Percentiles rank a stretch among this genome's conserved stretches.
phyloP scores from a whole-genome alignment of 2,329 filamentous ascomycete genomes.

The Alternaria alternata region DNA sequence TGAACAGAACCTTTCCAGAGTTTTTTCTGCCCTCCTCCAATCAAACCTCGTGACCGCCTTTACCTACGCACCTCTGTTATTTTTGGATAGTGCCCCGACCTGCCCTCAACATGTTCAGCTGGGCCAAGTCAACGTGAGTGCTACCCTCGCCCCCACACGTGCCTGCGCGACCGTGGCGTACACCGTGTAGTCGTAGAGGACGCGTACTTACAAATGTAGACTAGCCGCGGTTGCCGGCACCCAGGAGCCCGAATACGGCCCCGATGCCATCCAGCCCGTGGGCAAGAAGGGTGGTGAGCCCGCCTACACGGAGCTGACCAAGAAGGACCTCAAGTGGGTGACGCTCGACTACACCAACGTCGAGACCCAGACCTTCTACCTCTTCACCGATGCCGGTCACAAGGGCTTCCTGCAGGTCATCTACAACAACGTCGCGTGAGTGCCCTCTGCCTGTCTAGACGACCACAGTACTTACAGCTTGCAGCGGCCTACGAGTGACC shows the following conservation, averaged over 20 bases:
- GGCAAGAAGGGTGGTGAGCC: conserved; percentile 79
- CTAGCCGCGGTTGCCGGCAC: conserved; percentile 86
- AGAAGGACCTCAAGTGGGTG: conserved; percentile 83
- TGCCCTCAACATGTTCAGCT: conserved; percentile 77
- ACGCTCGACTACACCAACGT: conserved; percentile 84
- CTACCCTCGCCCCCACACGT: conserved; percentile 22
- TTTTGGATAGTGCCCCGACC: conserved; percentile 42
- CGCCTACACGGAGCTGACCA: conserved; percentile 80
- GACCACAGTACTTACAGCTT: conserved; percentile 27
- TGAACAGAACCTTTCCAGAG: conserved; percentile 40
- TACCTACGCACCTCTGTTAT: conserved; percentile 33
- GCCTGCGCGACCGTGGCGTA: conserved; percentile 23
- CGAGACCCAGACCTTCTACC: conserved; percentile 95
- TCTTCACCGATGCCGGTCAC: conserved; percentile 79
- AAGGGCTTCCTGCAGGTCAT: conserved; percentile 88
- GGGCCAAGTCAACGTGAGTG: conserved; percentile 88
- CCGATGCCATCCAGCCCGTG: conserved; percentile 85
- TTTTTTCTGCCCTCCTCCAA: conserved; percentile 37
- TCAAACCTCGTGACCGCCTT: conserved; percentile 29
- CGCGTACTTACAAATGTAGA: conserved; percentile 48
- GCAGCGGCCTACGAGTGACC: conserved; percentile 86
- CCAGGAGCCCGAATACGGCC: conserved; percentile 94
- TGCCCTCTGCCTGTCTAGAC: conserved; percentile 16
- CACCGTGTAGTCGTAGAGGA: neutral
- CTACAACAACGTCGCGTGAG: conserved; percentile 94